Evolutionary conservation across 1,284 basidiomycete genomes (phyloP).

Genomic region (Trichosporon ovoides): DNA sequence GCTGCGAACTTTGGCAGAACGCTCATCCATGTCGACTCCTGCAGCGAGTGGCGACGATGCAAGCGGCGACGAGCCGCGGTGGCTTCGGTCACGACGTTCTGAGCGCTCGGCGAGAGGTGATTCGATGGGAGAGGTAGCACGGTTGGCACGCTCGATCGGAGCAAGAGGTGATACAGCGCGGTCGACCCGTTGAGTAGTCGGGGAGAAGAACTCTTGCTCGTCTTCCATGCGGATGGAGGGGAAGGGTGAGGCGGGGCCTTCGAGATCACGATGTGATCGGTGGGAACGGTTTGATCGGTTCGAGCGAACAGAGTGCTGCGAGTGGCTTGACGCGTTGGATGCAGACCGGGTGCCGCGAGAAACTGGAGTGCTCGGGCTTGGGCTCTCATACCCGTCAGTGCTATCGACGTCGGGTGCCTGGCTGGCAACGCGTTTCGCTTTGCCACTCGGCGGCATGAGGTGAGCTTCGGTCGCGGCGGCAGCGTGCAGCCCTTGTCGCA

Average conservation of each 20-base stretch:
- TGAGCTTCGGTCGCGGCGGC: constrained; percentile 23
- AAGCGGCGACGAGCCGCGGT: background rate
- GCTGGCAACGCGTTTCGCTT: constrained; percentile 7
- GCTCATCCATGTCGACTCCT: background rate
- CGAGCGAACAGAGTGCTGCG: background rate
- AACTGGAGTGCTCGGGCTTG: background rate
- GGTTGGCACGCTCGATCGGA: background rate
- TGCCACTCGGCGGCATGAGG: constrained; percentile 25
- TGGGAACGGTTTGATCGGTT: constrained; percentile 6
- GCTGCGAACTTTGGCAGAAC: background rate
- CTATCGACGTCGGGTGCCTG: constrained; percentile 5
- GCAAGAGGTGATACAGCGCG: background rate
- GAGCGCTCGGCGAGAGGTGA: background rate
- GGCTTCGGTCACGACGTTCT: background rate
- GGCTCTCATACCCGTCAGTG: constrained; percentile 2
- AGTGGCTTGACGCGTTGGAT: constrained; percentile 1
- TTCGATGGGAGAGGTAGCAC: background rate
- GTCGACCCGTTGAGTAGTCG: constrained; percentile 24
- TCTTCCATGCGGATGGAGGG: constrained; percentile 72
- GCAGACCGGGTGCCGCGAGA: background rate
- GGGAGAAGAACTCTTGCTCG: constrained; percentile 72
- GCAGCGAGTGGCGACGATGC: background rate
- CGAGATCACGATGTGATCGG: constrained; percentile 9
- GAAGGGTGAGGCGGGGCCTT: constrained; percentile 58
- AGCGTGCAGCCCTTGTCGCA: constrained; percentile 39